Conservation (phyloP, 345 rosid genomes). For the Erodium maritimum region DNA sequence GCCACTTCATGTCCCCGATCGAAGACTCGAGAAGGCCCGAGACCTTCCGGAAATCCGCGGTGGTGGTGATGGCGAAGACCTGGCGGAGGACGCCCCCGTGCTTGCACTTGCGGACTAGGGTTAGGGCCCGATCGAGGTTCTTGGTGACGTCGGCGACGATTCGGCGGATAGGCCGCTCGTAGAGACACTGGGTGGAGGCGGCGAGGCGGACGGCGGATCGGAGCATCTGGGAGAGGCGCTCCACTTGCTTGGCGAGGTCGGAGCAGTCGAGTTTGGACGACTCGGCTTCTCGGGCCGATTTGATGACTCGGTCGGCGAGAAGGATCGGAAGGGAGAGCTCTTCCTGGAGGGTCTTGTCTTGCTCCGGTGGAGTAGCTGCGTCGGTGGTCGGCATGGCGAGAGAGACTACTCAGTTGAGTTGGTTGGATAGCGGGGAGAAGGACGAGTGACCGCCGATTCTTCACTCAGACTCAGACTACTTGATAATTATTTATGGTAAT, state of each 20-base stretch:
- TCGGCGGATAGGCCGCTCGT: slow-evolving; percentile 50
- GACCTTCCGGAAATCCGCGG: slow-evolving; percentile 45
- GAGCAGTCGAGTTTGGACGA: slow-evolving; percentile 34
- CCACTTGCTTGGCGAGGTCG: slow-evolving; percentile 34
- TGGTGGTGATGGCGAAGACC: slow-evolving; percentile 46
- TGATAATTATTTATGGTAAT: background rate
- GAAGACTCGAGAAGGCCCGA: slow-evolving; percentile 37
- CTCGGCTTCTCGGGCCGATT: slow-evolving; percentile 27
- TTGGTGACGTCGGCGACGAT: slow-evolving; percentile 40
- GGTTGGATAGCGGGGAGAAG: background rate
- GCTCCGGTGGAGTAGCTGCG: slow-evolving; percentile 2
- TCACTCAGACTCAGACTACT: no score
- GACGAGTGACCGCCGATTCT: background rate
- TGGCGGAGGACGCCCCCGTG: slow-evolving; percentile 41
- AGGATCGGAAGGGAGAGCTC: slow-evolving; percentile 27
- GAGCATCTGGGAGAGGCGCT: slow-evolving; percentile 38
- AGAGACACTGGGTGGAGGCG: slow-evolving; percentile 24
- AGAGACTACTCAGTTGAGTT: background rate
- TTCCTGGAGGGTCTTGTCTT: slow-evolving; percentile 20
- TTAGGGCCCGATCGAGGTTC: slow-evolving; percentile 42
- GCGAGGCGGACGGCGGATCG: slow-evolving; percentile 39
- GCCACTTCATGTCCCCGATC: slow-evolving; percentile 50
- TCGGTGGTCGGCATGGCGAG: slow-evolving; percentile 9
- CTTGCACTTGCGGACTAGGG: slow-evolving; percentile 44
- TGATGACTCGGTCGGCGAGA: slow-evolving; percentile 35